phyloP scores from a whole-genome alignment of 495 filamentous ascomycete genomes.

The Daldinia loculata region DNA sequence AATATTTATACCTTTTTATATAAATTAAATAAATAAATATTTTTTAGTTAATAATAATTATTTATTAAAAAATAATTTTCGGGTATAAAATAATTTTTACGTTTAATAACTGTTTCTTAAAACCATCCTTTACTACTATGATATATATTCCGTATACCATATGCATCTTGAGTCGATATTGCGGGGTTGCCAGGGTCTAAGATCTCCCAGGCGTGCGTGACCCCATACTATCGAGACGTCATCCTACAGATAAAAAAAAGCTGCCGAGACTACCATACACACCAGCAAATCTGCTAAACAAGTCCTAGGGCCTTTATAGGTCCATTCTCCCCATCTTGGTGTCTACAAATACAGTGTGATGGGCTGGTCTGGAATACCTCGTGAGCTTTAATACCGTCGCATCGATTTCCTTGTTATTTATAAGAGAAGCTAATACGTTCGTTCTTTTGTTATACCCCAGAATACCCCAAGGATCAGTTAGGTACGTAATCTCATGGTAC shows the following conservation, averaged over 20 bases:
- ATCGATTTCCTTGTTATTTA: constrained; percentile 12
- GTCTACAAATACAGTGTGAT: constrained; percentile 14
- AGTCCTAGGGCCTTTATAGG: neutral
- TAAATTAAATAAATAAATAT: too few species aligned
- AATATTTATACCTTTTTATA: too few species aligned
- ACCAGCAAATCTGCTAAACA: constrained; percentile 11
- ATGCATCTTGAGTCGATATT: constrained; percentile 14
- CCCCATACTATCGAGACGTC: constrained; percentile 32
- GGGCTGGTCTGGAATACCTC: constrained; percentile 22
- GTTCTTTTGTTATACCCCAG: neutral
- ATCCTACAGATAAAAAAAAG: constrained; percentile 29
- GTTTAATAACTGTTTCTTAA: too few species aligned
- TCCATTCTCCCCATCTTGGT: neutral
- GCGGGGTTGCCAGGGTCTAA: constrained; percentile 41
- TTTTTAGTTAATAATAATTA: too few species aligned
- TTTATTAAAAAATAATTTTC: too few species aligned
- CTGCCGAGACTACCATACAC: constrained; percentile 27
- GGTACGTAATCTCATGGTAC: neutral
- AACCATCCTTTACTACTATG: too few species aligned
- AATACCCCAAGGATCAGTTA: neutral
- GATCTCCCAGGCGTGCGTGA: constrained; percentile 23
- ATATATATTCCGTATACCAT: too few species aligned
- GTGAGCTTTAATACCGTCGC: constrained; percentile 13
- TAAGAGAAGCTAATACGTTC: neutral
- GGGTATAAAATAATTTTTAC: too few species aligned